Evolutionary conservation across 163 green algal genomes (phyloP).

Genomic region (Scenedesmus sp.): DNA sequence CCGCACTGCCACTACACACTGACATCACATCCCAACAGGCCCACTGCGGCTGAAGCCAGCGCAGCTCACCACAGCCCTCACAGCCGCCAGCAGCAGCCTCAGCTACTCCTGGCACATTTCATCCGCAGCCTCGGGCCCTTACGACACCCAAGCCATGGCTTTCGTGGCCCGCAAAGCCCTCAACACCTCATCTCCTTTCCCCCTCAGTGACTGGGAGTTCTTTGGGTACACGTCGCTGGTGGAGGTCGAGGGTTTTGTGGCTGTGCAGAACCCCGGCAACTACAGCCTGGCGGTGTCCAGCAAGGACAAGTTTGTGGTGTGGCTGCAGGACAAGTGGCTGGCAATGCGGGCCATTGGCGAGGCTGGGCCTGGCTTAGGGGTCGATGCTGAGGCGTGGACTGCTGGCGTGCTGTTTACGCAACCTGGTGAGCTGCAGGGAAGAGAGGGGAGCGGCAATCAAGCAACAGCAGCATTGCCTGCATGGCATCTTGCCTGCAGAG

Average conservation of each 20-base stretch:
- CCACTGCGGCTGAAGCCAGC: constrained; percentile 13
- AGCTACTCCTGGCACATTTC: constrained; percentile 29
- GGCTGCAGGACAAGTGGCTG: constrained; percentile 44
- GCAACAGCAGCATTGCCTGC: not conserved
- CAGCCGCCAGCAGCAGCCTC: not conserved
- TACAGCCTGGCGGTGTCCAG: constrained; percentile 18
- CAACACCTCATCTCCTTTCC: not conserved
- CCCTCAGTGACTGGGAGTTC: constrained; percentile 37
- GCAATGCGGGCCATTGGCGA: not conserved
- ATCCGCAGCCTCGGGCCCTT: not conserved
- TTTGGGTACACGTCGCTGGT: constrained; percentile 10
- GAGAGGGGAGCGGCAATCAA: not conserved
- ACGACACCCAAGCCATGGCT: constrained; percentile 15
- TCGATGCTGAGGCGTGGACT: not conserved
- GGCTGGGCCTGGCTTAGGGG: not conserved
- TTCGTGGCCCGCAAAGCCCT: constrained; percentile 23
- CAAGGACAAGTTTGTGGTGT: constrained; percentile 35
- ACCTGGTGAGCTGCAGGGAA: constrained; percentile 19
- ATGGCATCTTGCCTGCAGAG: not conserved
- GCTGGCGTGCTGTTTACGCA: not conserved
- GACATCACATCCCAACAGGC: not conserved
- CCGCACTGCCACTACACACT: not conserved
- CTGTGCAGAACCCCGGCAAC: constrained; percentile 3
- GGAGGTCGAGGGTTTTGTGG: constrained; percentile 33
- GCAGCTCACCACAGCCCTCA: not conserved